Conservation (phyloP, 2,329 filamentous ascomycete species). For the Xylariaceae sp. region DNA sequence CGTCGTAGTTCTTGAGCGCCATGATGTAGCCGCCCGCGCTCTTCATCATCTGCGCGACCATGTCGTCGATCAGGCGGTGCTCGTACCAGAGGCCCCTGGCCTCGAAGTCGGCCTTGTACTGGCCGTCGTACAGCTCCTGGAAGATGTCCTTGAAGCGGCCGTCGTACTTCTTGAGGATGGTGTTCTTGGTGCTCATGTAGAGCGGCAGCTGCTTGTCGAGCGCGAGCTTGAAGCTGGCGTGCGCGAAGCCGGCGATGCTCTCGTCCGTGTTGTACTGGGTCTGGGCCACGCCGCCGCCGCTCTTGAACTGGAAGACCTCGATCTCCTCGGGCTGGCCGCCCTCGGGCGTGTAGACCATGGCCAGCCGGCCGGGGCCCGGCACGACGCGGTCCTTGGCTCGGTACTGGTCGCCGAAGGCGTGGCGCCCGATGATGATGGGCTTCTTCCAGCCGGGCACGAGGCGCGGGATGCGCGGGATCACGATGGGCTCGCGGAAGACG, state of each 20-base stretch:
- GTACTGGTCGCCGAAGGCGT: conserved; percentile 98
- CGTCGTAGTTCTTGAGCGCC: conserved; percentile 99
- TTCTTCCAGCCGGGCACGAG: conserved; percentile 97
- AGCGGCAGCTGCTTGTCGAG: conserved; percentile 81
- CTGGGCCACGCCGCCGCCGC: conserved; percentile 80
- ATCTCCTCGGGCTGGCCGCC: conserved; percentile 76
- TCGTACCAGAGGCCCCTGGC: conserved; percentile 96
- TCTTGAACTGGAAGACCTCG: conserved; percentile 84
- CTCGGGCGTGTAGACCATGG: conserved; percentile 89
- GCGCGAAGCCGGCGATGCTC: conserved; percentile 89
- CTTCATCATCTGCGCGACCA: conserved; percentile 99
- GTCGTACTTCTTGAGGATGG: conserved; percentile 98
- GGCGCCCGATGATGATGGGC: conserved; percentile 97
- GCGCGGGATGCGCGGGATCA: conserved; percentile 86
- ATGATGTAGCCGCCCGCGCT: conserved; percentile 93
- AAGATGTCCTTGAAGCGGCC: conserved; percentile 99
- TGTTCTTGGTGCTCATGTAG: conserved; percentile 99
- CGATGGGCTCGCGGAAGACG: conserved; percentile 97
- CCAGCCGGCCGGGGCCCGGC: conserved; percentile 74
- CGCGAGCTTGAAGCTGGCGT: conserved; percentile 94
- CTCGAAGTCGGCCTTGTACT: conserved; percentile 85
- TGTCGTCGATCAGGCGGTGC: conserved; percentile 98
- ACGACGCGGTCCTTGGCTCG: conserved; percentile 88
- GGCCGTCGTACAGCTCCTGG: conserved; percentile 85
- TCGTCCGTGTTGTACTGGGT: conserved; percentile 98